These are phyloP conservation scores for Coniochaeta sp. DNA, from an alignment of 2,329 filamentous ascomycete species.

Conservation along the genomic window DNA sequence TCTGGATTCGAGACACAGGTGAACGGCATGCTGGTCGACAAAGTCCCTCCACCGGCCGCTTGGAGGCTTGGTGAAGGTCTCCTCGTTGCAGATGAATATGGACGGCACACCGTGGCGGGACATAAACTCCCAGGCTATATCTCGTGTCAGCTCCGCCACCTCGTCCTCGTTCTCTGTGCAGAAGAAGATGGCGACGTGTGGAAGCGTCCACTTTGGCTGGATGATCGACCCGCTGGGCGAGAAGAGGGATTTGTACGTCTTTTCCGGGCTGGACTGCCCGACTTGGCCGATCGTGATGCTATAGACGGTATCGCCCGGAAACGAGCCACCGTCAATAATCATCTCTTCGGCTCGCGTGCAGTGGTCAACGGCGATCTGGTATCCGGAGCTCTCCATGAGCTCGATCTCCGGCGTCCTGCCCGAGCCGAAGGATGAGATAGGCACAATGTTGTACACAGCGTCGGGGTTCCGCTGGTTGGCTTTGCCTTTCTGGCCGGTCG, in stretches of 20 bases:
- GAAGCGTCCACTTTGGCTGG: conserved; percentile 36
- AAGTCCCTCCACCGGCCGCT: conserved; percentile 25
- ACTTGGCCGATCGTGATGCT: conserved; percentile 31
- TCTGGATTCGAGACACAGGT: conserved; percentile 38
- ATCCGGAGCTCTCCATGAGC: conserved; percentile 42
- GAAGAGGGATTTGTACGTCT: conserved; percentile 27
- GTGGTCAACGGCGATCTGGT: conserved; percentile 43
- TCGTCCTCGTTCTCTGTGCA: conserved; percentile 34
- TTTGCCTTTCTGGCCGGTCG: conserved; percentile 20
- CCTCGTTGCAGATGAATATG: conserved; percentile 39
- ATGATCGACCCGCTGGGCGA: conserved; percentile 29
- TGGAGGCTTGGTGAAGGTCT: conserved; percentile 26
- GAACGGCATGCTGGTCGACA: conserved; percentile 34
- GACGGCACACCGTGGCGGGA: conserved; percentile 37
- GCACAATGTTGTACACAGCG: conserved; percentile 44
- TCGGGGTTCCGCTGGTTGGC: conserved; percentile 25
- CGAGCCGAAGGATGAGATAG: conserved; percentile 40
- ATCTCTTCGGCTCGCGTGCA: conserved; percentile 33
- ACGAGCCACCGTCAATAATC: conserved; percentile 14
- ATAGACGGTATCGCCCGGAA: conserved; percentile 23
- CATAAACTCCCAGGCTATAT: conserved; percentile 39
- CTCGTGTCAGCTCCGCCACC: conserved; percentile 28
- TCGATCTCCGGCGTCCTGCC: conserved; percentile 39
- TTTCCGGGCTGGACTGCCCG: too few species aligned
- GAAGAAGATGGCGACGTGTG: conserved; percentile 43